phyloP scores from a whole-genome alignment of 2,329 filamentous ascomycete genomes.

The Huntiella abstrusa region DNA sequence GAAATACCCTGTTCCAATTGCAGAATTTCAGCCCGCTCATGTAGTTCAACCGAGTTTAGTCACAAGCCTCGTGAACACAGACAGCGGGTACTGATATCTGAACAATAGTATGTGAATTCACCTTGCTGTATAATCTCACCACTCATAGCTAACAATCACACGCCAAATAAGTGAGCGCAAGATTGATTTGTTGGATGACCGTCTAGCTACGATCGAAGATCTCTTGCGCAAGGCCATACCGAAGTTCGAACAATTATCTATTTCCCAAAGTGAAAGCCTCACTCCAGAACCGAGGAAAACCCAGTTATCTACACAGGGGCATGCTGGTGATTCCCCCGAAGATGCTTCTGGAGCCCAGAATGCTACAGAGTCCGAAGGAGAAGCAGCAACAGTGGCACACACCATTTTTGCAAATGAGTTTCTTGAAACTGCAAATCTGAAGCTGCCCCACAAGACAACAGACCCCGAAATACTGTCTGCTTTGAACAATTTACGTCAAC shows the following conservation, averaged over 20 bases:
- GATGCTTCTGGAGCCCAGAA: not conserved
- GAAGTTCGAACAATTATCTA: not conserved
- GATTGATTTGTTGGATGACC: constrained; percentile 29
- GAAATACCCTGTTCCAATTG: constrained; percentile 40
- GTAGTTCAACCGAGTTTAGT: constrained; percentile 34
- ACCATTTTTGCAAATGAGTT: constrained; percentile 36
- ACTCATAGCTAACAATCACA: not conserved
- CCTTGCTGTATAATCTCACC: not conserved
- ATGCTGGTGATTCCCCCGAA: not conserved
- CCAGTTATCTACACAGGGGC: not conserved
- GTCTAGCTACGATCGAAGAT: constrained; percentile 26
- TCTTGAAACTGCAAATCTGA: constrained; percentile 31
- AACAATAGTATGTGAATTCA: constrained; percentile 32
- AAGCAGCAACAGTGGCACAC: constrained; percentile 29
- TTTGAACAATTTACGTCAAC: constrained; percentile 30
- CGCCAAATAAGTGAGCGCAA: constrained; percentile 28
- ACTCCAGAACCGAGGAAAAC: constrained; percentile 15
- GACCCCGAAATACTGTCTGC: constrained; percentile 34
- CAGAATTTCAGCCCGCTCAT: constrained; percentile 30
- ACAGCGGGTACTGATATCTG: constrained; percentile 39
- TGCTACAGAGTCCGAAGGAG: constrained; percentile 23
- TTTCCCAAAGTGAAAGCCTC: not conserved
- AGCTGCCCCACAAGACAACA: constrained; percentile 25
- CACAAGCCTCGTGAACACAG: constrained; percentile 35
- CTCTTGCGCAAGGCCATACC: constrained; percentile 17